Evolutionary conservation across 1,284 basidiomycete species (phyloP).

Genomic region (Ustilago xerochloae): DNA sequence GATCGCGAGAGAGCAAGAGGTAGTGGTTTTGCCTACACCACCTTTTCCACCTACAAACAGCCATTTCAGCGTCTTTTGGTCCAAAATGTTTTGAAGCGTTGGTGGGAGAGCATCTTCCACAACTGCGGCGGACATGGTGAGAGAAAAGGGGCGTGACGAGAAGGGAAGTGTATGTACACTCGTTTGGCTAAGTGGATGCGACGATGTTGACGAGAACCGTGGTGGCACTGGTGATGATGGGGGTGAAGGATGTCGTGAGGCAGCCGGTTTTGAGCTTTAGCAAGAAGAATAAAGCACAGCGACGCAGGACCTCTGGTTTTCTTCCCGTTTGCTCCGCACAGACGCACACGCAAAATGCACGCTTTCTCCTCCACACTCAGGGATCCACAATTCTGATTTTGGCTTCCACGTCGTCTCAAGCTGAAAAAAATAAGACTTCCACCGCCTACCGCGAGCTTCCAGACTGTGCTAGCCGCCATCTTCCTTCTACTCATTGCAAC

Average conservation of each 20-base stretch:
- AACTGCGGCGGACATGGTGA: constrained; percentile 36
- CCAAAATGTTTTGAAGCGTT: constrained; percentile 65
- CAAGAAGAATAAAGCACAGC: not conserved
- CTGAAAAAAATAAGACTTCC: constrained; percentile 5
- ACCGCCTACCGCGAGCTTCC: constrained; percentile 33
- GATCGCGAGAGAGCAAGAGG: constrained; percentile 65
- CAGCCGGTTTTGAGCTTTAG: not conserved
- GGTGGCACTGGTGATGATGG: not conserved
- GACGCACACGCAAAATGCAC: not conserved
- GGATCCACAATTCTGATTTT: not conserved
- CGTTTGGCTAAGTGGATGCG: not conserved
- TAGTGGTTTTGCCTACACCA: constrained; percentile 68
- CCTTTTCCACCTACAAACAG: constrained; percentile 68
- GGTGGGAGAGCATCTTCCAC: constrained; percentile 59
- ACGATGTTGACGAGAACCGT: not conserved
- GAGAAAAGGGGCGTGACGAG: too few species aligned
- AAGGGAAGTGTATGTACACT: not conserved
- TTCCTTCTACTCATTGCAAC: not conserved
- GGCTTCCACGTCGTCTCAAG: constrained; percentile 9
- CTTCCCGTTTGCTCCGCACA: constrained; percentile 8
- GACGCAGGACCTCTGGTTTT: not conserved
- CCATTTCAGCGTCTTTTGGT: constrained; percentile 67
- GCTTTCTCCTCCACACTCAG: constrained; percentile 16
- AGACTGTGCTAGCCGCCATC: constrained; percentile 17
- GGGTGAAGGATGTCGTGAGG: constrained; percentile 31